Conservation (phyloP, 2,329 filamentous ascomycete genomes). For the Pseudopithomyces chartarum region DNA sequence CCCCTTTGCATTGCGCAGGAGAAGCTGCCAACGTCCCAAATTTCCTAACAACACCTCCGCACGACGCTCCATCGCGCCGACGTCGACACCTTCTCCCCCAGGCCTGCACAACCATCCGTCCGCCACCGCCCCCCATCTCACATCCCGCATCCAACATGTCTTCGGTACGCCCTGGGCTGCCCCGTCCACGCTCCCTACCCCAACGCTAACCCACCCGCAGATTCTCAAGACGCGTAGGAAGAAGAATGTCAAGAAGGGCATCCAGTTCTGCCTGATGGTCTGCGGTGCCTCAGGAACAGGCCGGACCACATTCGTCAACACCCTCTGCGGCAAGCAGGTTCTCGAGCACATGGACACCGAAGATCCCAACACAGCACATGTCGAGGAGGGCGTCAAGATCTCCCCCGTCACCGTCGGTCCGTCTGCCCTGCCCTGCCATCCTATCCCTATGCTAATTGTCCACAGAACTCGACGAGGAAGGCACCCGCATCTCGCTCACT, state of each 20-base stretch:
- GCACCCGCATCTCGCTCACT: conserved; percentile 95
- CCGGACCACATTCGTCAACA: conserved; percentile 99
- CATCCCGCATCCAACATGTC: conserved; percentile 38
- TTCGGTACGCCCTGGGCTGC: conserved; percentile 40
- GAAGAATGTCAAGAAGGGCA: conserved; percentile 99
- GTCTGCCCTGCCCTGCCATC: conserved; percentile 33
- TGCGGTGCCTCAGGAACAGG: conserved; percentile 98
- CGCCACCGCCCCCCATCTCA: conserved; percentile 25
- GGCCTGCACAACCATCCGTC: conserved; percentile 18
- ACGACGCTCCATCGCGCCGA: conserved; percentile 23
- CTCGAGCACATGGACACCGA: conserved; percentile 91
- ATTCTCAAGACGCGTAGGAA: conserved; percentile 92
- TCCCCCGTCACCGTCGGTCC: conserved; percentile 97
- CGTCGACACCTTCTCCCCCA: conserved; percentile 17
- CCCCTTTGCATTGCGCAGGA: conserved; percentile 48
- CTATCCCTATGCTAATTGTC: conserved; percentile 8
- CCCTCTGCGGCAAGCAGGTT: conserved; percentile 93
- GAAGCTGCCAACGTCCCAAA: conserved; percentile 47
- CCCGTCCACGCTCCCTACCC: conserved; percentile 18
- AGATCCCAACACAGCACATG: conserved; percentile 82
- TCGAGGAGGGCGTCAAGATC: conserved; percentile 97
- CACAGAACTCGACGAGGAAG: conserved; percentile 97
- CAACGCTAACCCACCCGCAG: conserved; percentile 36
- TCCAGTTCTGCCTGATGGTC: conserved; percentile 99
- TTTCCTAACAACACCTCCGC: conserved; percentile 44